Evolutionary conservation across 176 grass and related monocot species (phyloP).

Genomic region (Otatea glauca): DNA sequence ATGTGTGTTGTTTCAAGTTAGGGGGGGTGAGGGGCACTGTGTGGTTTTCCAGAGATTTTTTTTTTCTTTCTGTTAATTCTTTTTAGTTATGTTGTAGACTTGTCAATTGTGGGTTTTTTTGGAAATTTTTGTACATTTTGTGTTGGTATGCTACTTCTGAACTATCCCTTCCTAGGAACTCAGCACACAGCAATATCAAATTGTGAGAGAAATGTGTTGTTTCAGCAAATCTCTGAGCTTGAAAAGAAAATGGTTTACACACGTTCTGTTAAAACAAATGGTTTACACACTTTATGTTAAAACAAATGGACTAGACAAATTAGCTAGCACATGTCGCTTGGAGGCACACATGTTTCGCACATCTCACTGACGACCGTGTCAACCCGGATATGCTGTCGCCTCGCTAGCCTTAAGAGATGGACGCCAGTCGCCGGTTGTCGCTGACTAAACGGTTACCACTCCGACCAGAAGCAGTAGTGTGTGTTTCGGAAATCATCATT

Average conservation of each 20-base stretch:
- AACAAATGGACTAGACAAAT: not conserved
- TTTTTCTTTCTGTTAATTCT: not conserved
- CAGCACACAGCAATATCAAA: not conserved
- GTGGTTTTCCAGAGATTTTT: constrained; percentile 33
- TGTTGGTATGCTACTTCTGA: constrained; percentile 35
- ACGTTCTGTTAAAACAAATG: not conserved
- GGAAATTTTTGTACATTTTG: constrained; percentile 23
- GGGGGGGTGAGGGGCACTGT: constrained; percentile 12
- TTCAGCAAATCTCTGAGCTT: not conserved
- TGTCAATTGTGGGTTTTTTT: not conserved
- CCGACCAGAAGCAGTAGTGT: too few species aligned
- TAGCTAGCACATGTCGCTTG: not conserved
- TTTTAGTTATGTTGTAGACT: constrained; percentile 45
- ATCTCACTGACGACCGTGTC: too few species aligned
- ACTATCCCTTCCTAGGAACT: not conserved
- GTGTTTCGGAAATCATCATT: too few species aligned
- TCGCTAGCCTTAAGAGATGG: too few species aligned
- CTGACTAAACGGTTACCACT: too few species aligned
- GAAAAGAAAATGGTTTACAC: not conserved
- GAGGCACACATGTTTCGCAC: too few species aligned
- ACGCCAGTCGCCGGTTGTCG: too few species aligned
- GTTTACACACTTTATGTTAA: not conserved
- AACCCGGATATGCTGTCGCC: too few species aligned
- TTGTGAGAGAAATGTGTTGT: not conserved
- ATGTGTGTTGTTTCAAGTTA: not conserved